Conservation (phyloP, 805 yeast species). For the Zygoascus flipseniorum region DNA sequence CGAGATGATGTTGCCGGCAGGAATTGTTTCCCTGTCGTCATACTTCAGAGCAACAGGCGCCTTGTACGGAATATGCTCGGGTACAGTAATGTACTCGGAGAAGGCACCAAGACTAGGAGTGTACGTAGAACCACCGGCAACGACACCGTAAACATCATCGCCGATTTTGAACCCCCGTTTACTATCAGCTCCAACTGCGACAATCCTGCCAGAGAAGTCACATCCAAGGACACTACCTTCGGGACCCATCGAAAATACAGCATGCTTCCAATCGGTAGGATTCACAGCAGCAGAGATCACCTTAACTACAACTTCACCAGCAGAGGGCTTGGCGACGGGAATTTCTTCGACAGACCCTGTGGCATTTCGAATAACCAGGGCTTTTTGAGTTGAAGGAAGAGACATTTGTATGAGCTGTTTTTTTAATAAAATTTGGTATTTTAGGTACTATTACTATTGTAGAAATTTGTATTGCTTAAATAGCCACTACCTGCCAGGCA, state of each 20-base stretch:
- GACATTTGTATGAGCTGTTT: not conserved
- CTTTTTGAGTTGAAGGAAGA: conserved; percentile 32
- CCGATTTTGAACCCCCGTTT: conserved; percentile 37
- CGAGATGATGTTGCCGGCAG: conserved; percentile 35
- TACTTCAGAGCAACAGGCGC: conserved; percentile 29
- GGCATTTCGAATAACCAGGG: conserved; percentile 33
- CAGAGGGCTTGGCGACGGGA: conserved; percentile 7
- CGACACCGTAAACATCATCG: conserved; percentile 46
- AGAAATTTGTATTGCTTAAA: no score
- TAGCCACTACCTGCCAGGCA: no score
- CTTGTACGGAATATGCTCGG: conserved; percentile 26
- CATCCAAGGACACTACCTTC: conserved; percentile 47
- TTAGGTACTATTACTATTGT: no score
- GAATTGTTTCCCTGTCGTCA: conserved; percentile 21
- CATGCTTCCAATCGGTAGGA: conserved; percentile 68
- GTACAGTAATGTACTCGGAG: conserved; percentile 42
- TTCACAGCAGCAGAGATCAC: conserved; percentile 50
- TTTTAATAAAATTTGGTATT: no score
- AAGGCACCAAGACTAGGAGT: conserved; percentile 46
- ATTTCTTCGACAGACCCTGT: conserved; percentile 20
- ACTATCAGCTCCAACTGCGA: conserved; percentile 41
- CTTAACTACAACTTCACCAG: conserved; percentile 39
- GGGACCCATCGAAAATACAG: conserved; percentile 16
- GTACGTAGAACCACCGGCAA: conserved; percentile 44
- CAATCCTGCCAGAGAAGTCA: conserved; percentile 52